A percentile compares a stretch with the other conserved stretches of the same genome.
Evolutionary conservation across 352 stramenopile genomes (phyloP).

Genomic region (Discostella stelligera): DNA sequence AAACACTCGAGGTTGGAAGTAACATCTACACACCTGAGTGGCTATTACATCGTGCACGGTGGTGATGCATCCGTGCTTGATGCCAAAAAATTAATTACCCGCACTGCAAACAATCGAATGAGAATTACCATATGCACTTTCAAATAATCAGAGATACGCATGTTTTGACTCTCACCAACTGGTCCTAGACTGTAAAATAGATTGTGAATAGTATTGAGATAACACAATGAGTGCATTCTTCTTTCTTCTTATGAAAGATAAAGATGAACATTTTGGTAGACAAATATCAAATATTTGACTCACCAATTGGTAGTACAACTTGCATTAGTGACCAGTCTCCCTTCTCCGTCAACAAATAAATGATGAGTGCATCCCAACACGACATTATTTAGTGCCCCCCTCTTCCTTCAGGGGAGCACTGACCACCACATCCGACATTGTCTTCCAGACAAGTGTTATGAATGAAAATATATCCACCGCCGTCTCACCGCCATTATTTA

Average conservation of each 20-base stretch:
- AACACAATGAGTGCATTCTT: no score
- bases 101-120: slow-evolving; percentile 41
- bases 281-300: slow-evolving; percentile 40
- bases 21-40: slow-evolving; percentile 64
- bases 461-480: no score
- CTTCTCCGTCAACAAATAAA: slow-evolving; percentile 67
- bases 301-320: slow-evolving; percentile 86
- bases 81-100: slow-evolving; percentile 84
- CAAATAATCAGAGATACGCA: neutral
- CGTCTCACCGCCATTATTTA: no score
- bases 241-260: neutral
- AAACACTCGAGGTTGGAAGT: no score
- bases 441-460: no score
- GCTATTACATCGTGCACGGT: slow-evolving; percentile 87
- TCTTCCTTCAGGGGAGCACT: slow-evolving; percentile 80
- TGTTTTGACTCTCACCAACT: slow-evolving; percentile 7
- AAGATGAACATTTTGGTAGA: neutral
- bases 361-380: slow-evolving; percentile 83
- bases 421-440: slow-evolving; percentile 64
- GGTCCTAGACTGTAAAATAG: neutral
- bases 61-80: slow-evolving; percentile 84
- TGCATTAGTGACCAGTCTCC: slow-evolving; percentile 79
- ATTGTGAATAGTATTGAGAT: neutral
- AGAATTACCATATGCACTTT: slow-evolving; percentile 2
- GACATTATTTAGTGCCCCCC: slow-evolving; percentile 82